Percentiles rank a stretch among this genome's conserved stretches.
Evolutionary conservation across 768 basidiomycete species (phyloP).

Genomic region (Collybia sp.): DNA sequence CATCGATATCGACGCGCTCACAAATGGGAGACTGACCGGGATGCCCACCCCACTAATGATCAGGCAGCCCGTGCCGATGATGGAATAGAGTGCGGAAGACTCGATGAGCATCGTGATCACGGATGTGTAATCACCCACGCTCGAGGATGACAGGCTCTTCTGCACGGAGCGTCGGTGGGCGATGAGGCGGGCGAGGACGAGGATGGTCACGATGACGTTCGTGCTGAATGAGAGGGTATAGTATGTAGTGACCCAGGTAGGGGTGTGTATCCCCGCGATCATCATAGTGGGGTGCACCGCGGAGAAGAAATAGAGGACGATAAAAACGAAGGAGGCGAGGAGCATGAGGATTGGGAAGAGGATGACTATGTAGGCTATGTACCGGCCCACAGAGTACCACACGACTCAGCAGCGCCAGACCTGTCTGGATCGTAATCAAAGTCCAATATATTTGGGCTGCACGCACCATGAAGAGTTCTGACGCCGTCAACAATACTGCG

Average conservation of each 20-base stretch:
- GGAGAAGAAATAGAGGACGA: too few relatives aligned
- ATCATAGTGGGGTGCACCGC: too few relatives aligned
- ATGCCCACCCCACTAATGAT: conserved; percentile 18
- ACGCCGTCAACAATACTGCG: conserved; percentile 21
- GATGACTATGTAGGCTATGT: conserved; percentile 2
- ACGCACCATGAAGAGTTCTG: conserved; percentile 15
- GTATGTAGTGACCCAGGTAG: conserved; percentile 7
- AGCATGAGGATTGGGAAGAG: conserved; percentile 6
- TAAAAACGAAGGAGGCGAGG: not conserved
- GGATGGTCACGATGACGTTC: conserved; percentile 27
- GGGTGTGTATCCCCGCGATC: too few relatives aligned
- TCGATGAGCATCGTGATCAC: conserved; percentile 30
- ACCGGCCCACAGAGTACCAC: conserved; percentile 1
- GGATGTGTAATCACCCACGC: conserved; percentile 18
- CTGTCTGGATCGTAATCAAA: not conserved
- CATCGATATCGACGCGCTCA: conserved; percentile 24
- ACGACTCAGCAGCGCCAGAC: conserved; percentile 7
- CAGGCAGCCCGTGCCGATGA: conserved; percentile 22
- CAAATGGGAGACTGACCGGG: conserved; percentile 5
- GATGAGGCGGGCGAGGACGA: conserved; percentile 24
- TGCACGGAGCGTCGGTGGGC: conserved; percentile 11
- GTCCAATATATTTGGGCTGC: not conserved
- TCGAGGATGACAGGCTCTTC: conserved; percentile 12
- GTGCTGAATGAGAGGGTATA: conserved; percentile 19
- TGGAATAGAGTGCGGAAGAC: conserved; percentile 23